These are phyloP conservation scores for Biscogniauxia marginata DNA, from an alignment of 2,329 filamentous ascomycete genomes.

Conservation along the genomic window DNA sequence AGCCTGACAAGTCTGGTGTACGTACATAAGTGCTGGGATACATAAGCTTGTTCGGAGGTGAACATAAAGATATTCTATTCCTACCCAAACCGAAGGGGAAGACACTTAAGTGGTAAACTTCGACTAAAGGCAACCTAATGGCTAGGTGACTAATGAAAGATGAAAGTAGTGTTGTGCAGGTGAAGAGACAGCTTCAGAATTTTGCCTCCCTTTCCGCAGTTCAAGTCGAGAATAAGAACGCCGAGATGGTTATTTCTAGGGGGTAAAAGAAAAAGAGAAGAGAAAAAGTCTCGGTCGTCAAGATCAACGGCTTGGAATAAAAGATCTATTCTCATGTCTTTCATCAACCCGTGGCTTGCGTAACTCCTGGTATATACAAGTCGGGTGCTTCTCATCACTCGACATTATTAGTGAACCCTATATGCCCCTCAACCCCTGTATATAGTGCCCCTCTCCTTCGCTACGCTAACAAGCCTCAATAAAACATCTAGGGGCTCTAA, in stretches of 20 bases:
- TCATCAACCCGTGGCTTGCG: constrained; percentile 18
- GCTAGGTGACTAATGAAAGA: too few species aligned
- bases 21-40: too few species aligned
- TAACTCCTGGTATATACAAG: constrained; percentile 31
- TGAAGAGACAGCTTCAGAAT: too few species aligned
- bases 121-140: too few species aligned
- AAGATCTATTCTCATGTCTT: constrained; percentile 24
- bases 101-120: too few species aligned
- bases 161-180: too few species aligned
- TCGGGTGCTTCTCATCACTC: constrained; percentile 16
- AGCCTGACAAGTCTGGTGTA: too few species aligned
- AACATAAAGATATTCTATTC: too few species aligned
- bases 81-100: too few species aligned
- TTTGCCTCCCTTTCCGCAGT: too few species aligned
- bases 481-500: constrained; percentile 21
- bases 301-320: constrained; percentile 3
- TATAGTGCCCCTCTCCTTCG: constrained; percentile 22
- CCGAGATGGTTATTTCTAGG: not conserved
- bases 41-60: too few species aligned
- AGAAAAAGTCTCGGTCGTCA: constrained; percentile 2
- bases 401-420: constrained; percentile 21
- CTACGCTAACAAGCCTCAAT: constrained; percentile 16
- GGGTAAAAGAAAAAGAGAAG: not conserved
- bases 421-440: constrained; percentile 15
- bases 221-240: too few species aligned